Evolutionary conservation across 768 basidiomycete species (phyloP).

Genomic region (Epithele typhae): DNA sequence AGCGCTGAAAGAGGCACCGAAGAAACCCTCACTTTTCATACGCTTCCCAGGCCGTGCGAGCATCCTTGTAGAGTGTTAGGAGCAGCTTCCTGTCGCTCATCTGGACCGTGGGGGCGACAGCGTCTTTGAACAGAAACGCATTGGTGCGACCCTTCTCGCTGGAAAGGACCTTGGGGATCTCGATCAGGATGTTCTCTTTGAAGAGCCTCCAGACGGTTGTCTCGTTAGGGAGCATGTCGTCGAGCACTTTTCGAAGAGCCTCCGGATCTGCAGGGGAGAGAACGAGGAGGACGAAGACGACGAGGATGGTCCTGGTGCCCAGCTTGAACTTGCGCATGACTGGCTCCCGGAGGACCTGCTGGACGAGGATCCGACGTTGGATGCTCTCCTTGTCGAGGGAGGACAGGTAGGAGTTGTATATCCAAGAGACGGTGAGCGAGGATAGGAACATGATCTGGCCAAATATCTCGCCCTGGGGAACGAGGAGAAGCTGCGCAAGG

Average conservation of each 20-base stretch:
- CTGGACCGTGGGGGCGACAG: too few species aligned
- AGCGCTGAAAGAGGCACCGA: too few species aligned
- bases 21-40: neutral
- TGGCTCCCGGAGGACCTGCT: neutral
- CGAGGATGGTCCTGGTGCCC: slow-evolving; percentile 1
- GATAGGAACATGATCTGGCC: slow-evolving; percentile 11
- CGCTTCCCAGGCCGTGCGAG: neutral
- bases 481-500: slow-evolving; percentile 7
- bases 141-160: too few species aligned
- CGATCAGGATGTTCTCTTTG: neutral
- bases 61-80: neutral
- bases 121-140: too few species aligned
- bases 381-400: slow-evolving; percentile 8
- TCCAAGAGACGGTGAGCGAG: slow-evolving; percentile 9
- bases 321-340: neutral
- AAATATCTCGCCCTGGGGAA: slow-evolving; percentile 10
- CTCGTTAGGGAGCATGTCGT: slow-evolving; percentile 8
- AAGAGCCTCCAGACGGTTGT: neutral
- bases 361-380: slow-evolving; percentile 2
- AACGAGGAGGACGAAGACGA: slow-evolving; percentile 1
- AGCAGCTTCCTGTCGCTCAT: neutral
- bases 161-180: too few species aligned
- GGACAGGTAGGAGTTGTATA: slow-evolving; percentile 11
- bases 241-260: neutral
- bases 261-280: neutral